Evolutionary conservation across 2,329 filamentous ascomycete genomes (phyloP), one percentile per base, ranked within the genome.

Genomic region (Annulohypoxylon truncatum): DNA sequence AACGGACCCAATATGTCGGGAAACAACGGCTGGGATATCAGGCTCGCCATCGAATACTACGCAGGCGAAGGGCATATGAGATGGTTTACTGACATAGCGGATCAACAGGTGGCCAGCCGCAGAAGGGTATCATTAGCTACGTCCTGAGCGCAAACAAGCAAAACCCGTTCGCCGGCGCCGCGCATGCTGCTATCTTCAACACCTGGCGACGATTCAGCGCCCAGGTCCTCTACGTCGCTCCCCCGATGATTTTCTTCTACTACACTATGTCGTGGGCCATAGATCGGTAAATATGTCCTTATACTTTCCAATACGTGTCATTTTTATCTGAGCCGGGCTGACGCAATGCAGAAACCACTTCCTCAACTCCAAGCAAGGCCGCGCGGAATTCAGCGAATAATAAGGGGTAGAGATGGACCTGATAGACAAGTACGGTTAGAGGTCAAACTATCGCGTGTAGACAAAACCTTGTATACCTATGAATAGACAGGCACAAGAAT

Each of bases 131-230:
- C 74, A 79, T 89, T 77, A 82, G 82, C 76, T 98, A 96, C 83
- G 87, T 90, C 72, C 79, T 99, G 73, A 90, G 92, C 74, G 82
- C 91, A 73, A 98, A 99, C 87, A 91, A 92, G 79, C 95, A 97
- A 85, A 90, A 92, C 77, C 92, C 94, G 70, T 86, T 97, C 73
- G 93, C 93, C 70, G 93, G 92, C 75, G 84, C 90, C 66, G 81
- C 86, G 71, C 83, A 95, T 81, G 92, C 90, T 73, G 95, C 94
- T 77, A 83, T 98, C 84, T 98, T 98, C 90, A 99, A 99, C 88
- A 90, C 89, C 75, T 96, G 92, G 87, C 90, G 96, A 81, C 90
- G 96, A 77, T 92, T 91, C 82, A 90, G 89, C 79, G 81, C 86
- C 74, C 96, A 98, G 86, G 89, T 97, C 73, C 89, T 98, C 74